phyloP scores from a whole-genome alignment of 2,329 filamentous ascomycete species.

The Talaromyces marneffei region DNA sequence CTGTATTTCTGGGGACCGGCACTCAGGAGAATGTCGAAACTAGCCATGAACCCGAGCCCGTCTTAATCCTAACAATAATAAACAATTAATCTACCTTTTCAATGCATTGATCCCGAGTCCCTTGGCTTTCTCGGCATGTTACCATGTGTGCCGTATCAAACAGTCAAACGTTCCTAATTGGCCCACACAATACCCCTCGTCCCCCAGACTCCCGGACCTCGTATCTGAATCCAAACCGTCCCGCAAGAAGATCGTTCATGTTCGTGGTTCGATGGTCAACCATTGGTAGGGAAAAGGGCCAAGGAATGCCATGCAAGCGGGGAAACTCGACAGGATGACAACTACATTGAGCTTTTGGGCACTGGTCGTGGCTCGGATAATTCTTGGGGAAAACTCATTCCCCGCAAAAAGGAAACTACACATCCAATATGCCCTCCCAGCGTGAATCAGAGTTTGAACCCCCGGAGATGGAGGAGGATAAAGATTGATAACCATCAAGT shows the following conservation, averaged over 20 bases:
- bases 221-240: background rate
- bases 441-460: background rate
- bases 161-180: background rate
- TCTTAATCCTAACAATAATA: background rate
- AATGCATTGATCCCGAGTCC: background rate
- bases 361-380: background rate
- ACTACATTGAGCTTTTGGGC: background rate
- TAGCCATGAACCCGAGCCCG: slow-evolving; percentile 24
- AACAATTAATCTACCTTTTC: background rate
- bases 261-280: background rate
- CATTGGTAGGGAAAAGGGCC: background rate
- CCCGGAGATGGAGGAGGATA: background rate
- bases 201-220: background rate
- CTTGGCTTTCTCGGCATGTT: background rate
- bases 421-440: background rate
- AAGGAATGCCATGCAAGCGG: background rate
- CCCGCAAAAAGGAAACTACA: background rate
- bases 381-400: background rate
- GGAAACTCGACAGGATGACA: background rate
- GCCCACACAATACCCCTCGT: background rate
- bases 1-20: slow-evolving; percentile 37
- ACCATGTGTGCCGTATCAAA: background rate
- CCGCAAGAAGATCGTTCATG: background rate
- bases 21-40: slow-evolving; percentile 29
- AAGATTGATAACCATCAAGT: background rate